These are phyloP conservation scores for Agrocybe praecox DNA, from an alignment of 768 basidiomycete species.

Conservation along the genomic window DNA sequence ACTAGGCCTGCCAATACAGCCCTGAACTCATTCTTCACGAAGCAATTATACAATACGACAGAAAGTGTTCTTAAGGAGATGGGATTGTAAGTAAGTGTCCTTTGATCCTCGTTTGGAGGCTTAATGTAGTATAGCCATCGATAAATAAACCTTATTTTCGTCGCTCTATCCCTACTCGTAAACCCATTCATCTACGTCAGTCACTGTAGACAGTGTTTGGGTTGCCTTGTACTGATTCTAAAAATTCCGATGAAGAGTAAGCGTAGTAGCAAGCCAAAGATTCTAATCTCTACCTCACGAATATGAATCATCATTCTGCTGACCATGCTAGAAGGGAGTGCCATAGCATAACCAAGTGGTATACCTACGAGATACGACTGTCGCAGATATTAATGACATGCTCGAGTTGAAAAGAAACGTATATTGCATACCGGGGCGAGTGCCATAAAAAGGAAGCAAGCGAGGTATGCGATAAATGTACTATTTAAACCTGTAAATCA, in stretches of 20 bases:
- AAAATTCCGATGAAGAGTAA: too few species aligned
- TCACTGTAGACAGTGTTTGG: too few species aligned
- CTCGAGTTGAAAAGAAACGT: too few species aligned
- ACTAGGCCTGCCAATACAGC: slow-evolving; percentile 27
- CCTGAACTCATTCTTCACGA: slow-evolving; percentile 30
- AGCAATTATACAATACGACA: slow-evolving; percentile 41
- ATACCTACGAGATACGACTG: neutral
- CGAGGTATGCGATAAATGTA: neutral
- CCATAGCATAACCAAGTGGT: neutral
- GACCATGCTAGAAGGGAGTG: neutral
- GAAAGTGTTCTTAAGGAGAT: slow-evolving; percentile 31
- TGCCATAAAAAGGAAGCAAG: neutral
- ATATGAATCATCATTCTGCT: neutral
- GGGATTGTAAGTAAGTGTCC: slow-evolving; percentile 9
- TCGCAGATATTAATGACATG: too few species aligned
- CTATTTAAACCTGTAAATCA: neutral
- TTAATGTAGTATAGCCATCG: too few species aligned
- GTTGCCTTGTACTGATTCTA: too few species aligned
- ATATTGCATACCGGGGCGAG: neutral
- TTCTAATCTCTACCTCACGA: neutral
- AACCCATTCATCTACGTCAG: too few species aligned
- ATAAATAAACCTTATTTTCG: too few species aligned
- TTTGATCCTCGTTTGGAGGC: too few species aligned
- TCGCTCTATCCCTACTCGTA: too few species aligned
- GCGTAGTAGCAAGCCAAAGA: too few species aligned